A percentile compares a stretch with the other conserved stretches of the same genome.
Evolutionary conservation across 192 early-diverging fungal genomes (phyloP).

Genomic region (Rhizophagus clarus): DNA sequence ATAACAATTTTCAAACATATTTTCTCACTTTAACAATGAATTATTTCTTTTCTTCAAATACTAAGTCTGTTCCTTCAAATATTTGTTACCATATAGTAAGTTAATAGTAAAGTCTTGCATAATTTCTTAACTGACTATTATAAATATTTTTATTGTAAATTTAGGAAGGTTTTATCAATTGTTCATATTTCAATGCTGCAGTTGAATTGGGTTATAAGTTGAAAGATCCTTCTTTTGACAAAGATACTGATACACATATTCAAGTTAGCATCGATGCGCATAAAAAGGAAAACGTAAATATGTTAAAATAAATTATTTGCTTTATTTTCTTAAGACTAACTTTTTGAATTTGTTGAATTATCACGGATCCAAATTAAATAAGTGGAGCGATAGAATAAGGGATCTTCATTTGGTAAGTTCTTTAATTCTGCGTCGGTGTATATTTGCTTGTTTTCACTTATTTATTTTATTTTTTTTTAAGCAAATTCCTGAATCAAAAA

Average conservation of each 20-base stretch:
- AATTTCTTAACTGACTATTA: not conserved
- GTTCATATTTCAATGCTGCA: conserved; percentile 46
- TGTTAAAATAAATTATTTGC: not conserved
- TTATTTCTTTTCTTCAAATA: not conserved
- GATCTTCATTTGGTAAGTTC: conserved; percentile 13
- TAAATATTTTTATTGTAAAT: not conserved
- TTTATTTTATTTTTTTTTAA: not conserved
- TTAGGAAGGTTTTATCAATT: conserved; percentile 49
- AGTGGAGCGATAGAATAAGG: conserved; percentile 17
- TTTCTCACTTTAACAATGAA: not conserved
- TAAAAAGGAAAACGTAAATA: conserved; percentile 35
- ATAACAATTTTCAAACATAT: not conserved
- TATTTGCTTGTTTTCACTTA: not conserved
- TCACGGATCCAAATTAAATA: not conserved
- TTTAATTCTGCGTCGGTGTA: not conserved
- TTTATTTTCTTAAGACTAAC: not conserved
- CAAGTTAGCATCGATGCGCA: conserved; percentile 39
- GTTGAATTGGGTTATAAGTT: conserved; percentile 37
- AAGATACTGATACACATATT: conserved; percentile 30
- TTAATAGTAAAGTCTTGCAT: not conserved
- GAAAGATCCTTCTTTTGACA: conserved; percentile 3
- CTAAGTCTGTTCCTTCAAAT: not conserved
- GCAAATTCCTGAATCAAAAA: conserved; percentile 26
- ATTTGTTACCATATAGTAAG: conserved; percentile 16
- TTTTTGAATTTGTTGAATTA: not conserved